Evolutionary conservation across 2,329 filamentous ascomycete species (phyloP), one percentile per base, ranked within the genome.

Genomic region (Fusarium clavum): DNA sequence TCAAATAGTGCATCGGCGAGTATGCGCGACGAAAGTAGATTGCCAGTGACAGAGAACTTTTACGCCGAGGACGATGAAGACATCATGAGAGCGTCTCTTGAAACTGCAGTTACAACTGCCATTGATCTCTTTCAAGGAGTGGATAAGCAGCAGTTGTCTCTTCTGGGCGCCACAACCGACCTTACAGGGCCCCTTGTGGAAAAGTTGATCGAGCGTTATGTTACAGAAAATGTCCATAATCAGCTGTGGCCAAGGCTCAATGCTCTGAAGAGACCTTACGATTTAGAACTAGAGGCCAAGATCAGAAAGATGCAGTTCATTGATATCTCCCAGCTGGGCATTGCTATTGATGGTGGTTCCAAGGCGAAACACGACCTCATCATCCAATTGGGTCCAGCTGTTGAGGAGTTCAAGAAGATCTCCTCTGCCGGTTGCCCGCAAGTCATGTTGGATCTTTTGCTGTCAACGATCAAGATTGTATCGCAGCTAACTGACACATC

Each of bases 91-190:
- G 90, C 90, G 24, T 94, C 94, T 18, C 83, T 98, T 16, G 96
- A 99, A 80, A 97, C 93, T 3, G 94, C 95, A 3, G 93, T 99
- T 13, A 97, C 94, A 12, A 89, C 92, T 12, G 96, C 94, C 1
- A 98, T 99, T 71, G 96, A 99, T 76, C 86, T 98, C 2, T 99
- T 99, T 72, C 95, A 98, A 75, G 90, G 91, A 64, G 95, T 99
- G 8, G 96, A 99, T 78, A 97, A 97, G 79, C 93, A 97, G 75
- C 96, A 98, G 75, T 84, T 99, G 29, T 98, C 95, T 5, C 86
- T 97, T 38, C 85, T 99, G 7, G 96, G 94, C 20, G 93, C 94
- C 7, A 97, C 94, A 2, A 99, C 97, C 4, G 94, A 98, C 77
- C 83, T 99, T 54, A 98, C 96, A 0, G 95, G 96, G 0, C 93